phyloP scores from a whole-genome alignment of 2,329 filamentous ascomycete species.

The Ascochyta lentis region DNA sequence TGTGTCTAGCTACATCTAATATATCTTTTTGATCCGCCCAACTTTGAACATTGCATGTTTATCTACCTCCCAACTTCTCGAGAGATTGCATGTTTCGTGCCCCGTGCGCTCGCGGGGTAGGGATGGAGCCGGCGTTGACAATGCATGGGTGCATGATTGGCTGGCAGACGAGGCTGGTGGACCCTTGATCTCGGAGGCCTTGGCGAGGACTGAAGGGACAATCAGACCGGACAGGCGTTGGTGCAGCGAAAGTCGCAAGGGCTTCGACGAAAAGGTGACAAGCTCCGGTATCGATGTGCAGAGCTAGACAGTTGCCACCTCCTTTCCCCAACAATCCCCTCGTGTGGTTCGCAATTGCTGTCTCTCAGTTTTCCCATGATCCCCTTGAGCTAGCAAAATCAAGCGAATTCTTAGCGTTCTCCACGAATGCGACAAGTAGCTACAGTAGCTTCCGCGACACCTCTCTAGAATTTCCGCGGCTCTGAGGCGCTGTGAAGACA shows the following conservation, averaged over 20 bases:
- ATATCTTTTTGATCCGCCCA: not conserved
- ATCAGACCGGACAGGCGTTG: slow-evolving; percentile 50
- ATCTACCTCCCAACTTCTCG: not conserved
- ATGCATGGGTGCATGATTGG: slow-evolving; percentile 21
- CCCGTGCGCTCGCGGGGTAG: slow-evolving; percentile 17
- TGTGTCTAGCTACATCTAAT: not conserved
- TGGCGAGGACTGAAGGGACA: slow-evolving; percentile 32
- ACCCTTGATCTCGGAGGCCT: slow-evolving; percentile 25
- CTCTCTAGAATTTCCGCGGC: slow-evolving; percentile 27
- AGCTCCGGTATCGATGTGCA: slow-evolving; percentile 7
- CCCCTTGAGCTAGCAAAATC: slow-evolving; percentile 25
- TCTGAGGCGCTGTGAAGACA: not conserved
- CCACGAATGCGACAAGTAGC: slow-evolving; percentile 25
- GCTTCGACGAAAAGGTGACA: slow-evolving; percentile 8
- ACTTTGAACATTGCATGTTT: not conserved
- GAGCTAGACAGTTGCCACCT: slow-evolving; percentile 22
- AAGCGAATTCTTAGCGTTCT: slow-evolving; percentile 30
- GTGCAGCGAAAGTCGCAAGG: slow-evolving; percentile 9
- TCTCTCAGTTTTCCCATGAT: slow-evolving; percentile 12
- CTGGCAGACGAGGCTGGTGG: slow-evolving; percentile 4
- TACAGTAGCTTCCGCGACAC: slow-evolving; percentile 30
- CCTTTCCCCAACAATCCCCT: slow-evolving; percentile 16
- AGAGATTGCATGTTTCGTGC: not conserved
- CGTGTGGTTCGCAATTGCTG: slow-evolving; percentile 7
- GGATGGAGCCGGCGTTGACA: slow-evolving; percentile 12